Conservation (phyloP, 2,329 filamentous ascomycete species). For the Sporothrix sp. region DNA sequence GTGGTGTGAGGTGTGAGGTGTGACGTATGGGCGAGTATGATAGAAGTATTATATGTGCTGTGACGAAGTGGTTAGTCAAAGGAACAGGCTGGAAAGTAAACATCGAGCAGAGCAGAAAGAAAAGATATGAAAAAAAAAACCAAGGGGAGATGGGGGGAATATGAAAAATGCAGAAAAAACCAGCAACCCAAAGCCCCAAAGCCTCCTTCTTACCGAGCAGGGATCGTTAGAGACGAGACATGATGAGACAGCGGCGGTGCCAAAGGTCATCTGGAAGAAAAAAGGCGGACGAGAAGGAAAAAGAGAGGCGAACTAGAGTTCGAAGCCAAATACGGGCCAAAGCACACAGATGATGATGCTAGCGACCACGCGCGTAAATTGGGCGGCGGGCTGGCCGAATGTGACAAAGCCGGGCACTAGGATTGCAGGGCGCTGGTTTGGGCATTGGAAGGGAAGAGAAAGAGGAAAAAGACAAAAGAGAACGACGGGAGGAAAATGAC, state of each 20-base stretch:
- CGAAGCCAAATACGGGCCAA: neutral
- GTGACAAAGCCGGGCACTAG: too few species aligned
- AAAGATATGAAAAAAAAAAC: neutral
- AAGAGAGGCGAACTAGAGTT: neutral
- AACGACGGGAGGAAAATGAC: neutral
- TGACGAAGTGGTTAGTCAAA: too few species aligned
- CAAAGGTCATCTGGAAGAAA: neutral
- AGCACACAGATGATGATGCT: neutral
- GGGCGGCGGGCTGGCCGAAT: too few species aligned
- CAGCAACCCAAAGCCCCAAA: too few species aligned
- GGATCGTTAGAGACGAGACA: slow-evolving; percentile 4
- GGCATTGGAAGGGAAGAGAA: neutral
- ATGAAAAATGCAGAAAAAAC: neutral
- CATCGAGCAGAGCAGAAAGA: neutral
- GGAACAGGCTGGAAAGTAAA: neutral
- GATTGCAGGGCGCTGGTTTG: too few species aligned
- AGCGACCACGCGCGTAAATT: too few species aligned
- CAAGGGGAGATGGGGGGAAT: too few species aligned
- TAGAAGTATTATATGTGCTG: too few species aligned
- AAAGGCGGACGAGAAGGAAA: neutral
- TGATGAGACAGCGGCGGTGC: neutral
- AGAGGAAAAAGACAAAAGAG: neutral
- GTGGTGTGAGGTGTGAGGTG: too few species aligned
- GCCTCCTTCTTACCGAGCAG: neutral
- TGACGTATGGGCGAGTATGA: neutral